Base-by-base conservation (phyloP, 164 flowering plant species). In the Pachysandra terminalis region DNA sequence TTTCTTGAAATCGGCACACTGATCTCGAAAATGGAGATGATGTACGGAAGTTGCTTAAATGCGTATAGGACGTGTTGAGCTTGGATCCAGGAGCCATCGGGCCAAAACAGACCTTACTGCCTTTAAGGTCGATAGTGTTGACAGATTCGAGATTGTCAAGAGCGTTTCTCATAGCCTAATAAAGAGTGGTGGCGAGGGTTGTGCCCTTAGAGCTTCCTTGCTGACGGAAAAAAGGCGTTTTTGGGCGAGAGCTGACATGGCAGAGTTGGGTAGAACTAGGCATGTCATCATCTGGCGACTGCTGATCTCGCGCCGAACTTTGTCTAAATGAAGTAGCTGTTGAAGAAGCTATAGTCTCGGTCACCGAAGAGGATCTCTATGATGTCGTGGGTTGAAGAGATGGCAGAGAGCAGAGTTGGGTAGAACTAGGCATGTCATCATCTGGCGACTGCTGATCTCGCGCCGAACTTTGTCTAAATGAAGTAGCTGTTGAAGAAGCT, bases 281-380 rank as follows among this genome's bases (percentile, higher is more conserved):
- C 81, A 80, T 32, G 98, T 94, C 49, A 94, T 76, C 55, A 97
- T 91, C 45, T 75, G 65, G 59, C 96, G 93, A 68, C 77, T 77
- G 87, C 90, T 91, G 88, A 94, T 86, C 28, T 91, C 97, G 74
- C 87, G 70, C 79, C 87, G 61, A 94, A 86, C 68, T 81, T 87
- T 1, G 98, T 94, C 54, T 80, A 82, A 52, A 82, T 14, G 26
- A 94, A 87, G 65, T 79, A 85, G 77, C 61, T 65, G 86, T 83
- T 91, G 88, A 65, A 86, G 40, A 59, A 63, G 64, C 80, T 77
- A 88, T 87, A 90, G 8, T 90, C 90, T 0, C 96, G 86, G 74
- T 68, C 71, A 15, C 32, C 73, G 1, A 74, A 45, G 45, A 94
- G 91, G 0, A 94, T 86, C 0, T 61, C 83, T 28, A 97, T 91